phyloP scores from a whole-genome alignment of 306 rosid genomes.

The Phaseolus lunatus region DNA sequence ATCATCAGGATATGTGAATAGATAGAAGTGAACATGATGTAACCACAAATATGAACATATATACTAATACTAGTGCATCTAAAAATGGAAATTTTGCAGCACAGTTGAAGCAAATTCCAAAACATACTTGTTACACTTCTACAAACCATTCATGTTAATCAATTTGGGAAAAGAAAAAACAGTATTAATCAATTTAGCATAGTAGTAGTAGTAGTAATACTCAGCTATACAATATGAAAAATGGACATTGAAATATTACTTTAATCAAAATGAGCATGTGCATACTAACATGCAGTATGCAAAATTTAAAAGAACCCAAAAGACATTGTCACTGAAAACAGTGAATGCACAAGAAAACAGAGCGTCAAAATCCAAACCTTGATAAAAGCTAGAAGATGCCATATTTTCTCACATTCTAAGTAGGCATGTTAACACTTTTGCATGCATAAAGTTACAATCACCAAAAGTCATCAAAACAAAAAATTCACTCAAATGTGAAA shows the following conservation, averaged over 20 bases:
- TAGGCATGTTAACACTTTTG: not conserved
- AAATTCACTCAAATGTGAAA: not conserved
- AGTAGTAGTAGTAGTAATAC: not conserved
- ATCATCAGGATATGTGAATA: not conserved
- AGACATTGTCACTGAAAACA: constrained; percentile 3
- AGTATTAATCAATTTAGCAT: constrained; percentile 7
- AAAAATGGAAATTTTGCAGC: not conserved
- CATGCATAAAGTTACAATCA: not conserved
- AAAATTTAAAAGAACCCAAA: not conserved
- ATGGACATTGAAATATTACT: not conserved
- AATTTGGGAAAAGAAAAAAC: constrained; percentile 5
- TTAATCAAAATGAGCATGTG: not conserved
- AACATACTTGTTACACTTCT: not conserved
- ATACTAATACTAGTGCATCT: not conserved
- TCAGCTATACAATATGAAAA: not conserved
- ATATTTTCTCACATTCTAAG: not conserved
- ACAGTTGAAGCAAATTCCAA: constrained; percentile 13
- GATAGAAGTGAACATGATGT: not conserved
- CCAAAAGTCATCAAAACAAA: constrained; percentile 20
- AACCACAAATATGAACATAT: not conserved
- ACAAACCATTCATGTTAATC: not conserved
- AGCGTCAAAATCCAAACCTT: not conserved
- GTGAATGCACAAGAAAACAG: not conserved
- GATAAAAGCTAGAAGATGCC: constrained; percentile 16
- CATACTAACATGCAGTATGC: not conserved